Evolutionary conservation across 73 alveolate species (phyloP).

Genomic region (Paraurostyla sp.): DNA sequence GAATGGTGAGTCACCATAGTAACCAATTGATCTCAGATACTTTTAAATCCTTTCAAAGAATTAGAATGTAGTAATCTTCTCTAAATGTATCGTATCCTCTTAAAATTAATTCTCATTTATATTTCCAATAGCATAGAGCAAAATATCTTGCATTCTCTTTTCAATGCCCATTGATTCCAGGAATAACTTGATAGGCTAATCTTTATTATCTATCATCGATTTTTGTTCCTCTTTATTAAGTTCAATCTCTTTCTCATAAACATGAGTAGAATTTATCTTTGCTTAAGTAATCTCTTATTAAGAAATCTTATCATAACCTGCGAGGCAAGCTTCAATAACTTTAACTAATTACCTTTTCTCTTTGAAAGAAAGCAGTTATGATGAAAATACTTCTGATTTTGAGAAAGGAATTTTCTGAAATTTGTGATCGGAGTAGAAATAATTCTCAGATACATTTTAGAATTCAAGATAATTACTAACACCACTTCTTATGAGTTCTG

Average conservation of each 20-base stretch:
- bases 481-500: slow-evolving; percentile 60
- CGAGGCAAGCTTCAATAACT: slow-evolving; percentile 69
- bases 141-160: slow-evolving; percentile 56
- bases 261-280: slow-evolving; percentile 69
- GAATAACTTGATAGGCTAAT: slow-evolving; percentile 57
- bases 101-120: slow-evolving; percentile 60
- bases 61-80: slow-evolving; percentile 49
- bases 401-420: slow-evolving; percentile 76
- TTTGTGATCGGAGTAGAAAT: slow-evolving; percentile 48
- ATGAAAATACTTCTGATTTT: slow-evolving; percentile 73
- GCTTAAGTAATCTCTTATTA: slow-evolving; percentile 11
- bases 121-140: slow-evolving; percentile 73
- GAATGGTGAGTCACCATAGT: slow-evolving; percentile 77
- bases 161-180: slow-evolving; percentile 53
- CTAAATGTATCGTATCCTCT: slow-evolving; percentile 29
- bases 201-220: slow-evolving; percentile 45
- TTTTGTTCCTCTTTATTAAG: slow-evolving; percentile 55
- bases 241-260: slow-evolving; percentile 73
- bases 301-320: slow-evolving; percentile 66
- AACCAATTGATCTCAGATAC: slow-evolving; percentile 74
- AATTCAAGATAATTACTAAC: slow-evolving; percentile 70
- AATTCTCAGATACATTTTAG: slow-evolving; percentile 67
- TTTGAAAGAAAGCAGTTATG: slow-evolving; percentile 56
- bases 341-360: slow-evolving; percentile 77
- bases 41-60: slow-evolving; percentile 61